Evolutionary conservation across 2,329 filamentous ascomycete genomes (phyloP).

Genomic region (Pestalotiopsis sp.): DNA sequence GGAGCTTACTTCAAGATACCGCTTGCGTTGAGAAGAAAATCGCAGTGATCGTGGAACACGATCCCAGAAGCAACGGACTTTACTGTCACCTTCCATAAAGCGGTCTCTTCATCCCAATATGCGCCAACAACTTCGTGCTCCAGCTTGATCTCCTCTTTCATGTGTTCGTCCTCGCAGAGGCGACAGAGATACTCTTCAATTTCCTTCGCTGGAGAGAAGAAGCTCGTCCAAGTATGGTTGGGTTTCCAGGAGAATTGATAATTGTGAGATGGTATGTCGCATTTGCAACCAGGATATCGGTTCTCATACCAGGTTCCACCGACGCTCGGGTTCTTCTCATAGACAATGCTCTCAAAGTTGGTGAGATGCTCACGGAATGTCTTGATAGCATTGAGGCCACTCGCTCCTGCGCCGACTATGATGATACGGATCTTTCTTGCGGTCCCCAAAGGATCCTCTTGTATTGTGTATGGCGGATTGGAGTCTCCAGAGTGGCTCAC

Average conservation of each 20-base stretch:
- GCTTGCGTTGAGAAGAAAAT: conserved; percentile 53
- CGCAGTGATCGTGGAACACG: conserved; percentile 44
- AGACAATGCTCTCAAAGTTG: conserved; percentile 49
- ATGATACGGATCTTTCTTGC: conserved; percentile 44
- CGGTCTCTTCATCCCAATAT: conserved; percentile 45
- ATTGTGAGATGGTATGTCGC: conserved; percentile 61
- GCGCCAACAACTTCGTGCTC: conserved; percentile 44
- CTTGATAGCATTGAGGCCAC: conserved; percentile 46
- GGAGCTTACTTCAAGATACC: conserved; percentile 52
- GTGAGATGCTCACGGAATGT: conserved; percentile 44
- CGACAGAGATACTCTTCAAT: conserved; percentile 56
- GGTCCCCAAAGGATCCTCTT: conserved; percentile 40
- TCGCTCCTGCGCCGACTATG: conserved; percentile 46
- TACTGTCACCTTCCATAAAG: conserved; percentile 45
- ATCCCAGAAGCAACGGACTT: conserved; percentile 38
- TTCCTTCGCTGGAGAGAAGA: conserved; percentile 57
- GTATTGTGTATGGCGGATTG: conserved; percentile 32
- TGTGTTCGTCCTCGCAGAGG: conserved; percentile 49
- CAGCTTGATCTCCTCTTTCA: conserved; percentile 46
- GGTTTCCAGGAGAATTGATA: conserved; percentile 65
- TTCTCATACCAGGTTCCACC: conserved; percentile 64
- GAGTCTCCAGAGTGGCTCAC: neutral
- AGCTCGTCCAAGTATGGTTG: conserved; percentile 61
- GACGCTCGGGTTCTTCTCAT: conserved; percentile 58
- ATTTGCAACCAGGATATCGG: conserved; percentile 59